Base-by-base conservation (phyloP, 2,329 filamentous ascomycete genomes). In the Botryotinia calthae region DNA sequence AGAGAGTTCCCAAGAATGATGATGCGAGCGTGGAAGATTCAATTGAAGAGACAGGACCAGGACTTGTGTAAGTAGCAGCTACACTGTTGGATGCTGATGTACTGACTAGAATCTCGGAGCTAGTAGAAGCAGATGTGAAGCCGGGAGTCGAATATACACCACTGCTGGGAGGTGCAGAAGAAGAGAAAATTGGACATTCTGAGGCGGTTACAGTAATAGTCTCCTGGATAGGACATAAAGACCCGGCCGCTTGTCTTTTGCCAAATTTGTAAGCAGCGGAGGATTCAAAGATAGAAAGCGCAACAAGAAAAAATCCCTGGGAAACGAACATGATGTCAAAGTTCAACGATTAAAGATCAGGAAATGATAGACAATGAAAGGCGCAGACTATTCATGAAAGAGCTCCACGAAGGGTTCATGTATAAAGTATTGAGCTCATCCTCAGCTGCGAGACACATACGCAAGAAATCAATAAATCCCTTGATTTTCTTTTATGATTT, bases 151-250 rank as follows among this genome's bases (percentile, higher is more conserved):
- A 68, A 42, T 56, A 68, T 56, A 28, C 18, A 9, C 51, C 31
- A 71, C 68, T 71, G 10, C 28, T 51, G 51, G 28, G 44, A 25
- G 40, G 18, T 28, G 28, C 46, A 7, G 44, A 65, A 70, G 58
- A 70, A 34, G 68, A 51, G 28, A 51, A 25, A 31, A 51, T 51
- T 31, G 68, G 68, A 25, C 58, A 70, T 70, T 37, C 56, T 8
- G 31, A 28, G 48, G 59, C 44, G 51, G 68, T 70, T 10, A 70
- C 42, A 25, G 68, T 70, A 20, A 70, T 63, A 9, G 65, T 67
- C 65, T 67, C 48, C 37, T 40, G 65, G 3, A 10, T 44, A 63
- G 58, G 44, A 70, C 68, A 70, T 22, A 31, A 40, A 22, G 42
- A 28, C 46, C 12, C 8, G 1, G 42, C 14, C 40, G 31, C 42